Evolutionary conservation across 441 rosid species (phyloP).

Genomic region (Gossypium davidsonii): DNA sequence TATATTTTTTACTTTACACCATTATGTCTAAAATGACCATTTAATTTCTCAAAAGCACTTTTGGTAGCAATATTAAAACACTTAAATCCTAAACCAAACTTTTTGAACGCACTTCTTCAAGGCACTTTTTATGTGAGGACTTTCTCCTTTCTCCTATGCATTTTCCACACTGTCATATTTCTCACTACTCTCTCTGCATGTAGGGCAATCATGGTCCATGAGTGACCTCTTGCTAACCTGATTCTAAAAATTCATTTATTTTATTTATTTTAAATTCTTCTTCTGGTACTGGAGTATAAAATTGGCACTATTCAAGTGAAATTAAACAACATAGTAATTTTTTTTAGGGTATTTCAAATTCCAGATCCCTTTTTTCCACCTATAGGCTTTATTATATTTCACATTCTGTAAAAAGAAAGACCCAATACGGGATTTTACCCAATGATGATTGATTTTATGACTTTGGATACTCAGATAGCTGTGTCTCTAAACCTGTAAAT

Average conservation of each 20-base stretch:
- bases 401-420: not conserved
- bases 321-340: not conserved
- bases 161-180: no score
- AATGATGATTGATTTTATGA: conserved; percentile 1
- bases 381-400: not conserved
- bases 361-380: not conserved
- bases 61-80: no score
- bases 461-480: not conserved
- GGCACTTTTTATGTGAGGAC: no score
- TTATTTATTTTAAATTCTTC: not conserved
- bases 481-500: not conserved
- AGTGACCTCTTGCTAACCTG: not conserved
- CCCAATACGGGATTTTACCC: not conserved
- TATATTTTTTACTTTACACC: no score
- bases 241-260: not conserved
- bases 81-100: no score
- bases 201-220: not conserved
- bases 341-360: not conserved
- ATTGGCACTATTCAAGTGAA: not conserved
- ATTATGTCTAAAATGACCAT: no score
- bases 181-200: no score
- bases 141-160: no score
- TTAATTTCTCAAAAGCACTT: no score
- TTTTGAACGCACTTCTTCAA: no score
- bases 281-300: not conserved